Conservation (phyloP, 352 stramenopile genomes). For the Elongisporangium undulatum region DNA sequence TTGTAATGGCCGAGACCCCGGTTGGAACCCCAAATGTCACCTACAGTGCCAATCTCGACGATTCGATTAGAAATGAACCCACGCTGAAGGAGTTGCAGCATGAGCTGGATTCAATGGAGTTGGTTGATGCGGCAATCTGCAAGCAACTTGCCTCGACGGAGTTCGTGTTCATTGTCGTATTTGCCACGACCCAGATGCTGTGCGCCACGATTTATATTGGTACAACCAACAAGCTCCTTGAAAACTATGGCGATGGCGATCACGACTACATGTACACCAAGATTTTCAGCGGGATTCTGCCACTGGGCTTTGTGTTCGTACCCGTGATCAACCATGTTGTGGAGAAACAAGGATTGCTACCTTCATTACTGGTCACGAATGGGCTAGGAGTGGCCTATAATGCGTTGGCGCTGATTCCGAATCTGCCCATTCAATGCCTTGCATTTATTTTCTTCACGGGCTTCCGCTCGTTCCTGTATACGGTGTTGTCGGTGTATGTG, state of each 20-base stretch:
- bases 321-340: slow-evolving; percentile 56
- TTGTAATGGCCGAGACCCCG: too few relatives aligned
- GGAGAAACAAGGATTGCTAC: slow-evolving; percentile 29
- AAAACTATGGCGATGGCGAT: slow-evolving; percentile 49
- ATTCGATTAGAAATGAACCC: too few relatives aligned
- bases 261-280: slow-evolving; percentile 48
- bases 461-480: slow-evolving; percentile 59
- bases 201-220: slow-evolving; percentile 55
- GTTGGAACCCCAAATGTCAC: too few relatives aligned
- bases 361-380: slow-evolving; percentile 44
- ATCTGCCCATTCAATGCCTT: slow-evolving; percentile 30
- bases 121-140: slow-evolving; percentile 28
- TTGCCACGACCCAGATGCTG: slow-evolving; percentile 41
- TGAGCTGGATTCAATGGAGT: slow-evolving; percentile 10
- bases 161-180: slow-evolving; percentile 45
- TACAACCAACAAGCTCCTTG: slow-evolving; percentile 52
- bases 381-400: slow-evolving; percentile 43
- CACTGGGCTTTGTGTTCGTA: slow-evolving; percentile 55
- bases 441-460: slow-evolving; percentile 55
- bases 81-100: too few relatives aligned
- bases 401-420: slow-evolving; percentile 32
- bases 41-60: too few relatives aligned
- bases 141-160: slow-evolving; percentile 46
- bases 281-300: slow-evolving; percentile 53
- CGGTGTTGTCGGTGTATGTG: slow-evolving; percentile 52